Base-by-base conservation (phyloP, 495 filamentous ascomycete genomes). In the Penicillium diatomitis region DNA sequence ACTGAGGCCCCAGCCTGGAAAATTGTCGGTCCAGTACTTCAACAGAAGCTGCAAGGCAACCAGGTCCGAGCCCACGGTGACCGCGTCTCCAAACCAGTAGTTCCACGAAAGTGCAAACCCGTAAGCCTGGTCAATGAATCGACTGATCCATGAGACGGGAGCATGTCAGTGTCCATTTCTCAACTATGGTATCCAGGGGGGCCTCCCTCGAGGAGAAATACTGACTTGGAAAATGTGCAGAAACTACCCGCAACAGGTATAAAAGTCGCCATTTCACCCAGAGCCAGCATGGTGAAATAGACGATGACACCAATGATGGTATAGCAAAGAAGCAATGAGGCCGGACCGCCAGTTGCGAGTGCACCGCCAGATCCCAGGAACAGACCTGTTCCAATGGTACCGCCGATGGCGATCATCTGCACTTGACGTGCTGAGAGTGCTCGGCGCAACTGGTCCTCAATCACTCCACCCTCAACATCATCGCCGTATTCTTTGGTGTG, bases 311-410 rank as follows among this genome's bases (percentile, higher is more conserved):
- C 73, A 37, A 63, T 66, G 44, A 75, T 70, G 27, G 65, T 60
- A 46, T 74, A 75, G 28, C 75, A 76, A 38, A 83, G 73, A 28
- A 87, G 58, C 65, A 75, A 84, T 62, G 72, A 87, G 57, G 68
- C 76, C 11, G 82, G 80, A 2, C 82, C 82, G 41, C 78, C 80
- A 20, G 67, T 73, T 0, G 75, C 67, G 20, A 86, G 69, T 3
- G 78, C 77, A 40, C 73, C 70, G 12, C 81, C 81, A 1, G 73
- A 76, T 32, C 81, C 78, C n/a, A 85, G 67, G 55, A 86, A 82
- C 29, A 87, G 60, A 32, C 81, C 83, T 5, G 82, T 85, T 6
- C 81, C 79, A 46, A 85, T 83, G 4, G 80, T 81, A 32, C 79
- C 79, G 11, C 78, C 77, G 36, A 83, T 76, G 9, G 79, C 79